Evolutionary conservation across 2,329 filamentous ascomycete species (phyloP).

Genomic region (Cytospora leucostoma): DNA sequence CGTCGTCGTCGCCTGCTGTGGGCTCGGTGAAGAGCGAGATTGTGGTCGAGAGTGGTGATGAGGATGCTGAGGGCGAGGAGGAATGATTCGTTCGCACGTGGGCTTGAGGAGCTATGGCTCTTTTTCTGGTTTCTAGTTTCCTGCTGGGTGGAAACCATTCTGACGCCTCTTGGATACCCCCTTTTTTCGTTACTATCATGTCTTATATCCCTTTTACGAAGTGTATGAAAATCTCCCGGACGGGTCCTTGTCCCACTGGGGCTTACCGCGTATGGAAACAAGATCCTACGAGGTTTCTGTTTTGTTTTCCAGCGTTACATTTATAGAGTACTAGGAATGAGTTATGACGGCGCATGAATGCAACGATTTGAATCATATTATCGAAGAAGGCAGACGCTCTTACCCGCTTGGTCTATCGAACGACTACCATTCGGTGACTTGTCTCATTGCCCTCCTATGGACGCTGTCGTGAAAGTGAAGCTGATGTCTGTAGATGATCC

Average conservation of each 20-base stretch:
- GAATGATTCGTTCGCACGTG: conserved; percentile 15
- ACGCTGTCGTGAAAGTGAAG: no score
- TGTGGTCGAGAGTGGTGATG: conserved; percentile 25
- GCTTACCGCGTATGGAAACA: neutral
- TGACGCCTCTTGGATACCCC: neutral
- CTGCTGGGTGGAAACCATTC: neutral
- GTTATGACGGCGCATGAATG: neutral
- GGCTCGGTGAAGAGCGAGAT: conserved; percentile 22
- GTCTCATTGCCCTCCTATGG: no score
- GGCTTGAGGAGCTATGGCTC: neutral
- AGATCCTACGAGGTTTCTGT: neutral
- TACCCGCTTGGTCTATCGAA: no score
- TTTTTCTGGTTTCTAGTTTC: neutral
- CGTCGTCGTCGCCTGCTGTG: neutral
- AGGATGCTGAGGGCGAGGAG: conserved; percentile 29
- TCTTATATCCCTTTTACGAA: neutral
- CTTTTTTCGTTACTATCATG: neutral
- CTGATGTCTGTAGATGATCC: no score
- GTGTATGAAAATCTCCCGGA: neutral
- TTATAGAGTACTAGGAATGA: neutral
- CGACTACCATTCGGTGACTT: no score
- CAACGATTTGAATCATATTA: neutral
- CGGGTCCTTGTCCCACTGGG: neutral
- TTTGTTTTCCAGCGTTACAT: neutral
- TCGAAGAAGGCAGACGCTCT: neutral